Base-by-base conservation (phyloP, 192 early-diverging fungal species). In the Entophlyctis luteolus region DNA sequence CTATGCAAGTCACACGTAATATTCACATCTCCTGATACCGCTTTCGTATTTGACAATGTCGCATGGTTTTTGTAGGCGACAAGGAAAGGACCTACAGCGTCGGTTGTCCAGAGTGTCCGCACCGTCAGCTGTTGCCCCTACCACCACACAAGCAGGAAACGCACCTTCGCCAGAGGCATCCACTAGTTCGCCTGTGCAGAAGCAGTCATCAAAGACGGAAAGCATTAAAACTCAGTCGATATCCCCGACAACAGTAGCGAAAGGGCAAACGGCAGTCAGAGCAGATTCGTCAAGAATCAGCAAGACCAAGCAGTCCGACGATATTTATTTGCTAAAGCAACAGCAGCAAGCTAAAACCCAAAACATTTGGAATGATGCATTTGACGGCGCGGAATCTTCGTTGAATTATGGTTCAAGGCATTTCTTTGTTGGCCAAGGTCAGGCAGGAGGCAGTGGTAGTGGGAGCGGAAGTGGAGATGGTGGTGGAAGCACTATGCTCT, bases 41-140 rank as follows among this genome's bases (percentile, higher is more conserved):
- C n/a, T n/a, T n/a, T n/a, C n/a, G n/a, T n/a, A n/a, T n/a, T n/a
- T n/a, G n/a, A n/a, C n/a, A n/a, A n/a, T n/a, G n/a, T n/a, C n/a
- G n/a, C n/a, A n/a, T 27, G 18, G 10, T 45, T n/a, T 27, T 22
- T 27, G 8, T 31, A 55, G 54, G 4, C 71, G 87, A 12, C 77
- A 85, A 60, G 88, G 80, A 20, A 85, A 86, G 67, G 86, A 88
- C 23, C 59, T 90, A 1, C 79, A 84, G 55, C 73, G 89, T 2
- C 69, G 79, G 25, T n/a, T n/a, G n/a, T n/a, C n/a, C n/a, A n/a
- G n/a, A n/a, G n/a, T n/a, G n/a, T n/a, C n/a, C n/a, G 42, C 38
- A 38, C 23, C 27, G 56, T 62, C 31, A 59, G 66, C 29, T 48
- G 39, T 47, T 31, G 53, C 54, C 35, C 59, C 46, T 29, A 75